Conservation (phyloP, 176 grass and related monocot species). For the Aegilops speltoides region DNA sequence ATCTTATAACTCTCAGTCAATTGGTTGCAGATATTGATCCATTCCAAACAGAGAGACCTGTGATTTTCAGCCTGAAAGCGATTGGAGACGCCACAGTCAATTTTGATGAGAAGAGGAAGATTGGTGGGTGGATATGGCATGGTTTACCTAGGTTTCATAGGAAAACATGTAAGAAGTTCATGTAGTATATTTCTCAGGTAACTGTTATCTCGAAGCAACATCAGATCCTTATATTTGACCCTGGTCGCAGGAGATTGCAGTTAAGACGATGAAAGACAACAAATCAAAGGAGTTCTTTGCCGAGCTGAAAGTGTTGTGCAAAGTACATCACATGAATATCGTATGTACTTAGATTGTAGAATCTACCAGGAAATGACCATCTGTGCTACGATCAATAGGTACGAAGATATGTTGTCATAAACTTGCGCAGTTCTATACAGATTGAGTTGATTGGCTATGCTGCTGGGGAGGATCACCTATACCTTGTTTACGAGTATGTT, state of each 20-base stretch:
- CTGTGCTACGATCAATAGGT: neutral
- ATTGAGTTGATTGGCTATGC: constrained; percentile 73
- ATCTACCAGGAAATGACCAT: neutral
- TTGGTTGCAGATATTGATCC: constrained; percentile 39
- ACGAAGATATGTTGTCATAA: neutral
- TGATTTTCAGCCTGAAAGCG: constrained; percentile 53
- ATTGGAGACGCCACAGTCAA: constrained; percentile 43
- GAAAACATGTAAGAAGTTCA: constrained; percentile 35
- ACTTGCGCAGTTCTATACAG: constrained; percentile 26
- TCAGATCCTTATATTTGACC: neutral
- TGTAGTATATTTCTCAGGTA: neutral
- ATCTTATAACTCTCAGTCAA: constrained; percentile 22
- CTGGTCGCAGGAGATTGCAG: constrained; percentile 48
- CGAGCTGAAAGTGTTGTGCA: constrained; percentile 69
- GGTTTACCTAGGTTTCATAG: constrained; percentile 65
- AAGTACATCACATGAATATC: constrained; percentile 75
- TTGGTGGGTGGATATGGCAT: constrained; percentile 66
- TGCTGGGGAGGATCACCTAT: constrained; percentile 62
- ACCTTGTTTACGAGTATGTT: constrained; percentile 66
- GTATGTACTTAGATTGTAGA: constrained; percentile 32
- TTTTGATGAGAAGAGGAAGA: constrained; percentile 64
- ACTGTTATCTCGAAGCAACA: constrained; percentile 9
- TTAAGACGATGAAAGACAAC: constrained; percentile 76
- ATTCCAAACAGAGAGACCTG: constrained; percentile 56
- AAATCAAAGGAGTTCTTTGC: constrained; percentile 76